Conservation (phyloP, 306 rosid species). For the Rubus idaeus region DNA sequence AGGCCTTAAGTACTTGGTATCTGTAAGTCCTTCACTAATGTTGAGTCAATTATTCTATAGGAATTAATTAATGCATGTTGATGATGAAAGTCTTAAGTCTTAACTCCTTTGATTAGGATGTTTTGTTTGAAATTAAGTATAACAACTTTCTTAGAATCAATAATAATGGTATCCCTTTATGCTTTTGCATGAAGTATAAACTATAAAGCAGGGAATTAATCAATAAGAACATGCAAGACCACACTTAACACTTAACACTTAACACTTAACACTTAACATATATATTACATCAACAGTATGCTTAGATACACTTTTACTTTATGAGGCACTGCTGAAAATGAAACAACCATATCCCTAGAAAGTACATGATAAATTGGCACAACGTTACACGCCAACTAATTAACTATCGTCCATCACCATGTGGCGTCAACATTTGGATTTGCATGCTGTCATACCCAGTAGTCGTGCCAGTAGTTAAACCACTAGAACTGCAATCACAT, state of each 20-base stretch:
- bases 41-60: too few species aligned
- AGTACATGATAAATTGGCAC: neutral
- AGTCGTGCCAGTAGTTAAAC: neutral
- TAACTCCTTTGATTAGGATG: too few species aligned
- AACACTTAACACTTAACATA: neutral
- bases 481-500: neutral
- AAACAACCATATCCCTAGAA: neutral
- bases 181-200: neutral
- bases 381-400: neutral
- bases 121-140: too few species aligned
- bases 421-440: neutral
- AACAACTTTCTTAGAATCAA: too few species aligned
- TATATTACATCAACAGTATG: neutral
- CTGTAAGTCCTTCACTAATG: neutral
- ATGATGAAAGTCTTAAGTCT: too few species aligned
- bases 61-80: too few species aligned
- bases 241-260: neutral
- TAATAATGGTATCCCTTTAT: neutral
- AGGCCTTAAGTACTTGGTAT: neutral
- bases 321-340: neutral
- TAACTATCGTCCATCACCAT: neutral
- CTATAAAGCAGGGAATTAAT: neutral
- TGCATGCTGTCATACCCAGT: conserved; percentile 2
- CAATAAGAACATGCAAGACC: neutral
- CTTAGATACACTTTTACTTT: neutral